Conservation (phyloP, 768 basidiomycete genomes). For the Lentinula detonsa region DNA sequence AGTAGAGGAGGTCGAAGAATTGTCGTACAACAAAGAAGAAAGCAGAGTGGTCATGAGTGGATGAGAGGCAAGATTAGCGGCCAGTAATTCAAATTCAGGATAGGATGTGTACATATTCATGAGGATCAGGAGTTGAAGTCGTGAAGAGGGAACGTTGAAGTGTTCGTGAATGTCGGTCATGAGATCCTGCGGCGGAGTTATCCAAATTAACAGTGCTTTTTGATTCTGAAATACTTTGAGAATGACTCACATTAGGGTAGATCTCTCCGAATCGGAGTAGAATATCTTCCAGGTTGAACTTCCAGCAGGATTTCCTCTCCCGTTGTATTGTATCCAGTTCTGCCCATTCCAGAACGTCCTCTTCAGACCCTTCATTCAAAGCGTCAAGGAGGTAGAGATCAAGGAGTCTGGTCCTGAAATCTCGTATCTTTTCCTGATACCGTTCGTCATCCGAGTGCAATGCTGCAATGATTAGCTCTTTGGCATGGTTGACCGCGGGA, state of each 20-base stretch:
- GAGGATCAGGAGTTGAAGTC: conserved; percentile 66
- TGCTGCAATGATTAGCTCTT: conserved; percentile 63
- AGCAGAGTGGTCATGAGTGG: conserved; percentile 61
- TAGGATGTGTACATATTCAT: conserved; percentile 58
- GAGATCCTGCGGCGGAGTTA: conserved; percentile 48
- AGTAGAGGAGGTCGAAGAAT: conserved; percentile 65
- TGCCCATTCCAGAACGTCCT: conserved; percentile 73
- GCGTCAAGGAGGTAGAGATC: conserved; percentile 76
- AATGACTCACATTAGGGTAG: conserved; percentile 36
- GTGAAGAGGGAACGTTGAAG: conserved; percentile 52
- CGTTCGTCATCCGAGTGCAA: conserved; percentile 44
- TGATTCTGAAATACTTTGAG: not conserved
- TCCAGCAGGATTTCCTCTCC: conserved; percentile 61
- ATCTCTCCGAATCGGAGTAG: conserved; percentile 60
- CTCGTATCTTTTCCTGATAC: conserved; percentile 41
- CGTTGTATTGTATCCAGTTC: conserved; percentile 58
- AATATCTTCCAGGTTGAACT: conserved; percentile 71
- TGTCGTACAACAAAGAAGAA: conserved; percentile 65
- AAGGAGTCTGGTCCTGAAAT: conserved; percentile 64
- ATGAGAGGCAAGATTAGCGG: conserved; percentile 49
- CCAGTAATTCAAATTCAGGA: conserved; percentile 42
- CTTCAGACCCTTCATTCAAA: conserved; percentile 66
- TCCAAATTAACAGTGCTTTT: not conserved
- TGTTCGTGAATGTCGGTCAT: conserved; percentile 60
- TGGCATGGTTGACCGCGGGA: conserved; percentile 55